Conservation (phyloP, 805 yeast species). For the Lipomyces lipofer region DNA sequence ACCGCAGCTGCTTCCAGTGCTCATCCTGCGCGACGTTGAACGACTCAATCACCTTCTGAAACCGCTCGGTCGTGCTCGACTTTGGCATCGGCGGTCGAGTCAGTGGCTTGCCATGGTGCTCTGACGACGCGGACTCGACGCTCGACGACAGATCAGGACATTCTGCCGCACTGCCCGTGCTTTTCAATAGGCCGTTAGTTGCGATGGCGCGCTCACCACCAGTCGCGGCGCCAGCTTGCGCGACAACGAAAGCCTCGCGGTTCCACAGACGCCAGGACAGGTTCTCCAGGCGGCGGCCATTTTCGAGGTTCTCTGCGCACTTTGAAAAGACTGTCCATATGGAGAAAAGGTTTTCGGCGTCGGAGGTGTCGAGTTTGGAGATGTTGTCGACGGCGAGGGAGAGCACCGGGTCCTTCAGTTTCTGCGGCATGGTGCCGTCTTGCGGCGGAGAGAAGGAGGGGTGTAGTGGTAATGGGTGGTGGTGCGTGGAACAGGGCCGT, state of each 20-base stretch:
- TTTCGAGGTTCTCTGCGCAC: conserved; percentile 41
- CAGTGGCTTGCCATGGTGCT: not conserved
- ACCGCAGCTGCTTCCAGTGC: conserved; percentile 9
- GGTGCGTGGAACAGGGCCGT: not conserved
- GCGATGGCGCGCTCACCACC: conserved; percentile 3
- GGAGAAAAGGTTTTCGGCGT: conserved; percentile 34
- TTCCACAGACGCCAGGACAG: conserved; percentile 44
- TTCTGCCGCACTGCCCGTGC: conserved; percentile 2
- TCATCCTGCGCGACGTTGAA: conserved; percentile 30
- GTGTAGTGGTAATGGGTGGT: not conserved
- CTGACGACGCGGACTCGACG: conserved; percentile 15
- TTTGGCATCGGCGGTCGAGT: not conserved
- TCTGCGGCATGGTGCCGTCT: conserved; percentile 15
- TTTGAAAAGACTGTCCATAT: conserved; percentile 42
- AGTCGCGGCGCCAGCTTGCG: not conserved
- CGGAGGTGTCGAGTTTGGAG: conserved; percentile 34
- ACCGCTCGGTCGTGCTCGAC: conserved; percentile 31
- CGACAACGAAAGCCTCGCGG: conserved; percentile 30
- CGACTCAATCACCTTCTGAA: conserved; percentile 33
- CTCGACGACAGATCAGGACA: conserved; percentile 16
- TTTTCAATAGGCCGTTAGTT: not conserved
- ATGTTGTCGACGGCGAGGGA: conserved; percentile 30
- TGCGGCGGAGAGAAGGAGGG: not conserved
- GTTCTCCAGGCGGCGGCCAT: conserved; percentile 44
- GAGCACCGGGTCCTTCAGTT: conserved; percentile 29